Evolutionary conservation across 2,329 filamentous ascomycete genomes (phyloP), one percentile per base, ranked within the genome.

Genomic region (Aspergillus unguis): DNA sequence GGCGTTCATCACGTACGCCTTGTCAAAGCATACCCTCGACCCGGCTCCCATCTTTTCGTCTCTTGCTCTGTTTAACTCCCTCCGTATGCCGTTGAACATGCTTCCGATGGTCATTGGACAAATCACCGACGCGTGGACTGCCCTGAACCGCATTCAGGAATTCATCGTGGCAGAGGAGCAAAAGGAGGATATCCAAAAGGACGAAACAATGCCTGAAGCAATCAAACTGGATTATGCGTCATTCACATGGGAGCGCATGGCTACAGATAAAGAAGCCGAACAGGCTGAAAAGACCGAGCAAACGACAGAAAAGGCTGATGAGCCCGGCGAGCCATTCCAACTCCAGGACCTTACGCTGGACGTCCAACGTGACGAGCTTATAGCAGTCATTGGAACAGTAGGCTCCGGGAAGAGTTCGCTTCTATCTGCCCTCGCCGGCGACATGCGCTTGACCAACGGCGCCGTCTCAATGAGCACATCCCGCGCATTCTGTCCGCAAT

Each of bases 401-500:
- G 75, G 92, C 85, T 44, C 86, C 91, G 92, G 92, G 5, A 97
- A 99, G 75, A 94, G 82, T 46, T 96, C 92, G 0, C 75, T 99
- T 1, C 82, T 99, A 2, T 88, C 90, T 32, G 91, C 92, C 0
- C 75, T 99, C 42, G 92, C 92, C 1, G 92, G 94, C 26, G 92
- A 97, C 58, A 97, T 97, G 92, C 85, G 65, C 17, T 48, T 65
- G 11, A 67, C 60, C 37, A 90, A 90, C 1, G 92, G 94, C 11
- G 90, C 41, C 27, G 54, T 58, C 7, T 41, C 35, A 41, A 87
- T 86, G 61, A 89, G 92, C 37, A 90, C 90, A 0, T 86, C 85
- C 3, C 80, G 92, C 56, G 90, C 92, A 0, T 96, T 96, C 64
- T 97, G 94, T 60, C 92, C 92, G 0, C 92, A 99, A 67, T 96